Evolutionary conservation across 345 rosid genomes (phyloP).

Genomic region (Bruguiera sexangula): DNA sequence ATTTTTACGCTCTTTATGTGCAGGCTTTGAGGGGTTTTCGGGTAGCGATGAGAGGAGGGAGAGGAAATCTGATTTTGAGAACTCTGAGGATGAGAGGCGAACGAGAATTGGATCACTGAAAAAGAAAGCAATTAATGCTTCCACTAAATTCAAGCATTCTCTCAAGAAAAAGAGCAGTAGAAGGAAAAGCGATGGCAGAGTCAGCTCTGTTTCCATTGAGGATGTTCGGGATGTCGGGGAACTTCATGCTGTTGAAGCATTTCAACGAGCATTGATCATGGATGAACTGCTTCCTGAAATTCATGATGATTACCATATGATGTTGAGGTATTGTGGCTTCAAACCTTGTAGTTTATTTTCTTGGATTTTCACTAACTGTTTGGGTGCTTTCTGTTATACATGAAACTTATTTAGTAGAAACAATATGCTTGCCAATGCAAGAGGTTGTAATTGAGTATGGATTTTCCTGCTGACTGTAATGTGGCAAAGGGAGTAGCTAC

Average conservation of each 20-base stretch:
- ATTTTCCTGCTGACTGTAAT: too few species aligned
- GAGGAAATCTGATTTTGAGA: conserved; percentile 93
- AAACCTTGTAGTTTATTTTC: neutral
- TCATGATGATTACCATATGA: conserved; percentile 92
- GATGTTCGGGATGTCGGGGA: conserved; percentile 92
- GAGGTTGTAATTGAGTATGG: too few species aligned
- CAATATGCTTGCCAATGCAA: neutral
- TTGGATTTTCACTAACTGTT: neutral
- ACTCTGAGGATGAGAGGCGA: conserved; percentile 96
- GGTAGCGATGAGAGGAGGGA: conserved; percentile 92
- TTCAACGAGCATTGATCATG: conserved; percentile 72
- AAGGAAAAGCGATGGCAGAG: conserved; percentile 79
- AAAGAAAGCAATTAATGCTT: conserved; percentile 91
- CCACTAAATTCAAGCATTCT: conserved; percentile 85
- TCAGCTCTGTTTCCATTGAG: conserved; percentile 97
- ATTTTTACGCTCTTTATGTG: conserved; percentile 5
- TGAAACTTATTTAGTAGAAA: neutral
- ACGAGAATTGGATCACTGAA: conserved; percentile 89
- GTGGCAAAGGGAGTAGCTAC: neutral
- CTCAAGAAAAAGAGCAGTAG: conserved; percentile 79
- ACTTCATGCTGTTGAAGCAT: conserved; percentile 79
- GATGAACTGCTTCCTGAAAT: conserved; percentile 74
- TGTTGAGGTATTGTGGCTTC: conserved; percentile 59
- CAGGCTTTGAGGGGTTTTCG: conserved; percentile 92
- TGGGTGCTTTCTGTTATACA: neutral